A percentile compares a stretch with the other conserved stretches of the same genome.
Evolutionary conservation across 139 green algal species (phyloP).

Genomic region (Pleodorina starrii): DNA sequence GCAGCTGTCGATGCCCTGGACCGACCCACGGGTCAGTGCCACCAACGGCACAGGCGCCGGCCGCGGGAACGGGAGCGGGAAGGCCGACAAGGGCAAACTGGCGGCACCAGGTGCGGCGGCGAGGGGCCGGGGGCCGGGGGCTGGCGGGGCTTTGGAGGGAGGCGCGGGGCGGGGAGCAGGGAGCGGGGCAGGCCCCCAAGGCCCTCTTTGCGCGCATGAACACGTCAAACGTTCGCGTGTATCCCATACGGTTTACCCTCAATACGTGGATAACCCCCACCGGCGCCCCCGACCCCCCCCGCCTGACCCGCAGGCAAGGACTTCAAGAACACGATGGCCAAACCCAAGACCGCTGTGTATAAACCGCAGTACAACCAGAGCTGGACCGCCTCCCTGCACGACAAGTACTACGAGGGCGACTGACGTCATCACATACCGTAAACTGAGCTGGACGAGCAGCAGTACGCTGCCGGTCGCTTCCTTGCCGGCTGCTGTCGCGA

Average conservation of each 20-base stretch:
- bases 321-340: slow-evolving; percentile 9
- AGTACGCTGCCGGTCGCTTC: too few species aligned
- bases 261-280: too few species aligned
- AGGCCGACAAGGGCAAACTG: slow-evolving; percentile 7
- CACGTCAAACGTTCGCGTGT: too few species aligned
- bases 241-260: too few species aligned
- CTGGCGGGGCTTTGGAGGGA: too few species aligned
- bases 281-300: too few species aligned
- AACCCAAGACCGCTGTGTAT: slow-evolving; percentile 49
- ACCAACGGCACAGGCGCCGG: neutral
- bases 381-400: slow-evolving; percentile 42
- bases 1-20: slow-evolving; percentile 26
- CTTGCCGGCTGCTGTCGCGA: too few species aligned
- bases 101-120: neutral
- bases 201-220: too few species aligned
- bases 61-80: neutral
- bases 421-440: too few species aligned
- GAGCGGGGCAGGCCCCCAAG: too few species aligned
- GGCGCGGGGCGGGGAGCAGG: too few species aligned
- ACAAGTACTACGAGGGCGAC: slow-evolving; percentile 50
- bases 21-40: neutral
- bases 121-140: too few species aligned
- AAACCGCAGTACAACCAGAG: slow-evolving; percentile 48
- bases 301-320: neutral
- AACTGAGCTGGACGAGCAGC: neutral